Evolutionary conservation across 805 yeast species (phyloP).

Genomic region (Cyberlindnera samutprakarnensis): DNA sequence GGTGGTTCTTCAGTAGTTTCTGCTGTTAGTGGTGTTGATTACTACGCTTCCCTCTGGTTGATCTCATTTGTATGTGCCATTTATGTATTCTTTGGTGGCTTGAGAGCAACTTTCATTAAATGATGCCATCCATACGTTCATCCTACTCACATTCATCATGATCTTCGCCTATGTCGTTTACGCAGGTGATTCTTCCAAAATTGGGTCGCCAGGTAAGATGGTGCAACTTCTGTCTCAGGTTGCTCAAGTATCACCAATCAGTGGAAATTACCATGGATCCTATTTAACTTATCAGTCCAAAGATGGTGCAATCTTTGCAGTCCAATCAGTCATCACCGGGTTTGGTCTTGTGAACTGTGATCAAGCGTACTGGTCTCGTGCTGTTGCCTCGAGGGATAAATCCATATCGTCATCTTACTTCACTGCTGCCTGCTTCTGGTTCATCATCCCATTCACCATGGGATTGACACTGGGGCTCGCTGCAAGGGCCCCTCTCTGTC

Average conservation of each 20-base stretch:
- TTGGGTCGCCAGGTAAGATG: conserved; percentile 33
- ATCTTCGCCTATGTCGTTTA: conserved; percentile 21
- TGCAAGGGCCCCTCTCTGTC: conserved; percentile 28
- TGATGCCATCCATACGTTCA: conserved; percentile 43
- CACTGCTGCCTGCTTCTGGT: conserved; percentile 33
- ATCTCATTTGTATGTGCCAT: conserved; percentile 42
- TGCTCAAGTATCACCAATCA: conserved; percentile 26
- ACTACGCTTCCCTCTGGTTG: conserved; percentile 38
- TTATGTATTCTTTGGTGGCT: conserved; percentile 44
- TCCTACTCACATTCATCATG: conserved; percentile 32
- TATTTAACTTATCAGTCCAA: conserved; percentile 30
- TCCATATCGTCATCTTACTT: conserved; percentile 31
- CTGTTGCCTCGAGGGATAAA: conserved; percentile 32
- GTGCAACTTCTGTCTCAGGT: conserved; percentile 33
- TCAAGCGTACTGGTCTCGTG: conserved; percentile 35
- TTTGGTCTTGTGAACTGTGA: conserved; percentile 29
- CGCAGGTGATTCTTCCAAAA: conserved; percentile 9
- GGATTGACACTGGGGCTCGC: conserved; percentile 31
- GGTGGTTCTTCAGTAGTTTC: conserved; percentile 38
- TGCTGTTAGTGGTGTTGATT: conserved; percentile 36
- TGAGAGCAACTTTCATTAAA: conserved; percentile 46
- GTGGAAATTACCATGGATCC: conserved; percentile 27
- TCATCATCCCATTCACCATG: conserved; percentile 31
- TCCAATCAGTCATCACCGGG: conserved; percentile 27
- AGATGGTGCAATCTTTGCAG: conserved; percentile 26